Evolutionary conservation across 2,329 filamentous ascomycete genomes (phyloP).

Genomic region (Aaosphaeria pasadenensis): DNA sequence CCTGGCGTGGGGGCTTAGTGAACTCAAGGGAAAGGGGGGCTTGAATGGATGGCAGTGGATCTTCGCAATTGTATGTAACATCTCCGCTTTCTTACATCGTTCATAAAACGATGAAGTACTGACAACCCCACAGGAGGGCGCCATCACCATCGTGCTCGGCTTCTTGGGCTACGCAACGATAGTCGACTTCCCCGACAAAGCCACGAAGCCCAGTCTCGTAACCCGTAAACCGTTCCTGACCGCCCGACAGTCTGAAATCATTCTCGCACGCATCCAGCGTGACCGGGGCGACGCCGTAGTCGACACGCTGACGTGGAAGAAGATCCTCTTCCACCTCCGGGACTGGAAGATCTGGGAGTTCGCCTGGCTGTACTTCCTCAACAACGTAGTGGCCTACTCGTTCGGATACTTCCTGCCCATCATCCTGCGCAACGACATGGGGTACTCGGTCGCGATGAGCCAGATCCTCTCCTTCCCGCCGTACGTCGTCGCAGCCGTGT

Average conservation of each 20-base stretch:
- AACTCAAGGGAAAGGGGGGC: conserved; percentile 4
- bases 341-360: conserved; percentile 31
- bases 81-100: not conserved
- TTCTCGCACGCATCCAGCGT: conserved; percentile 35
- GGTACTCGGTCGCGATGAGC: conserved; percentile 28
- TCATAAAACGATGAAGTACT: not conserved
- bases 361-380: conserved; percentile 14
- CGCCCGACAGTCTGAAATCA: conserved; percentile 13
- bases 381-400: conserved; percentile 30
- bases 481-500: conserved; percentile 34
- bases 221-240: conserved; percentile 14
- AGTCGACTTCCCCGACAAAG: conserved; percentile 17
- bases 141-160: conserved; percentile 1
- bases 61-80: not conserved
- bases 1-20: conserved; percentile 4
- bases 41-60: conserved; percentile 6
- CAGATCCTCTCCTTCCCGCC: conserved; percentile 35
- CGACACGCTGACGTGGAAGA: conserved; percentile 6
- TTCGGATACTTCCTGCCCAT: conserved; percentile 39
- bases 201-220: conserved; percentile 11
- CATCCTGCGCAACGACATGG: conserved; percentile 36
- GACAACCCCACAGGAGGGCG: not conserved
- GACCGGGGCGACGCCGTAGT: conserved; percentile 32
- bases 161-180: conserved; percentile 14
- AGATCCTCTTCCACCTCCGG: conserved; percentile 7